Conservation (phyloP, 768 basidiomycete genomes). For the Psilocybe tampanensis region DNA sequence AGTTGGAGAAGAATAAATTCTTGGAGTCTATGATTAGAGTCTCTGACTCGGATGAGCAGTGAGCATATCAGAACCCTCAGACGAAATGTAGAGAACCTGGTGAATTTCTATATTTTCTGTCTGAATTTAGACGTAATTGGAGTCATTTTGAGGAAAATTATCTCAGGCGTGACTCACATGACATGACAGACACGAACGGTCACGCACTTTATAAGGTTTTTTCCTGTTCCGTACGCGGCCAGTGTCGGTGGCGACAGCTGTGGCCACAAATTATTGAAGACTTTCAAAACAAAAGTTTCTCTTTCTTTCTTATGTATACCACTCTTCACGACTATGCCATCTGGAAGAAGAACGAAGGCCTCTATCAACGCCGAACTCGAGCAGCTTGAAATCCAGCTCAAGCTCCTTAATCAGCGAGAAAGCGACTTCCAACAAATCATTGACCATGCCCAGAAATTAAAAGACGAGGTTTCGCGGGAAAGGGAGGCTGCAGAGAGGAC, state of each 20-base stretch:
- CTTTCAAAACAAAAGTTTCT: neutral
- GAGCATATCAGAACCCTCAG: no score
- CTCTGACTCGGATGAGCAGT: no score
- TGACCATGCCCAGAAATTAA: slow-evolving; percentile 39
- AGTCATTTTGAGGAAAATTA: no score
- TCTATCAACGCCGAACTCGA: slow-evolving; percentile 39
- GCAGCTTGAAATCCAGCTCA: slow-evolving; percentile 39
- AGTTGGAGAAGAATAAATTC: neutral
- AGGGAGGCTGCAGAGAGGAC: slow-evolving; percentile 30
- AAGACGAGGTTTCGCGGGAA: slow-evolving; percentile 36
- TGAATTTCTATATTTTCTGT: no score
- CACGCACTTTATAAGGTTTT: neutral
- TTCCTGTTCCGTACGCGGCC: neutral
- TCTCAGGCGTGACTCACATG: neutral
- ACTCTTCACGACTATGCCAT: slow-evolving; percentile 4
- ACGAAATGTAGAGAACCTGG: no score
- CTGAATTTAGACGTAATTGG: no score
- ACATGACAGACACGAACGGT: neutral
- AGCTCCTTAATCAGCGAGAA: slow-evolving; percentile 37
- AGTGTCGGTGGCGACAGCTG: no score
- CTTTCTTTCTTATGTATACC: neutral
- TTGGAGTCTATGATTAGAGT: neutral
- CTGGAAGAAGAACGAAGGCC: slow-evolving; percentile 25
- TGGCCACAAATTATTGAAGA: no score
- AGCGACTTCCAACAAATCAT: slow-evolving; percentile 42